A percentile compares a stretch with the other conserved stretches of the same genome.
These are phyloP conservation scores for Cladorrhinum samala DNA, from an alignment of 495 filamentous ascomycete species.

Conservation along the genomic window DNA sequence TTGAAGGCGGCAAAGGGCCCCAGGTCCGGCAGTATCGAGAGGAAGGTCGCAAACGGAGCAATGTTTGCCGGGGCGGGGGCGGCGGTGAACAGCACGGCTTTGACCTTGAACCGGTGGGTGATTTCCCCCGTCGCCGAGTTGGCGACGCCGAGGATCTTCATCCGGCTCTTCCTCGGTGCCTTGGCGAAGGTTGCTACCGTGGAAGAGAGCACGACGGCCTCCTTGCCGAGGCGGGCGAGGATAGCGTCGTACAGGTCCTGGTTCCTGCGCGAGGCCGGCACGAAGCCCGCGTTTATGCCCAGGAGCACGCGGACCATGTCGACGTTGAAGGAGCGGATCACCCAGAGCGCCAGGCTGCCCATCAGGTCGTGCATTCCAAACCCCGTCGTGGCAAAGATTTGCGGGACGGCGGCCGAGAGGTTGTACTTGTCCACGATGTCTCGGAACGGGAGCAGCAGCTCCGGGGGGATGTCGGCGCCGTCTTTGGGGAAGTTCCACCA, in stretches of 20 bases:
- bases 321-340: slow-evolving; percentile 34
- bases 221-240: slow-evolving; percentile 25
- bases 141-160: slow-evolving; percentile 29
- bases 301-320: slow-evolving; percentile 25
- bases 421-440: slow-evolving; percentile 41
- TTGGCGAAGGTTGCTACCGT: slow-evolving; percentile 26
- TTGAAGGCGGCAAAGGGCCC: slow-evolving; percentile 26
- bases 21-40: slow-evolving; percentile 25
- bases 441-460: slow-evolving; percentile 40
- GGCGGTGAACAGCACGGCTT: slow-evolving; percentile 34
- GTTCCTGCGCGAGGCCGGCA: slow-evolving; percentile 33
- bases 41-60: slow-evolving; percentile 28
- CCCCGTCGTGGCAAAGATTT: slow-evolving; percentile 29
- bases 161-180: slow-evolving; percentile 3
- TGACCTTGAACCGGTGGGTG: slow-evolving; percentile 28
- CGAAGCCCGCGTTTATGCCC: slow-evolving; percentile 19
- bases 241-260: slow-evolving; percentile 37
- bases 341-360: slow-evolving; percentile 32
- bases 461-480: slow-evolving; percentile 31
- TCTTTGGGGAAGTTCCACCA: slow-evolving; percentile 35
- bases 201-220: slow-evolving; percentile 32
- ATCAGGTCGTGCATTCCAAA: slow-evolving; percentile 35
- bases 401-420: slow-evolving; percentile 28
- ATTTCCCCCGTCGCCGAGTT: slow-evolving; percentile 23
- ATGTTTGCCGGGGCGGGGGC: slow-evolving; percentile 30